Evolutionary conservation across 1,139 yeast species (phyloP), one percentile per base, ranked within the genome.

Genomic region (Hemisphaericaspora subhashii): DNA sequence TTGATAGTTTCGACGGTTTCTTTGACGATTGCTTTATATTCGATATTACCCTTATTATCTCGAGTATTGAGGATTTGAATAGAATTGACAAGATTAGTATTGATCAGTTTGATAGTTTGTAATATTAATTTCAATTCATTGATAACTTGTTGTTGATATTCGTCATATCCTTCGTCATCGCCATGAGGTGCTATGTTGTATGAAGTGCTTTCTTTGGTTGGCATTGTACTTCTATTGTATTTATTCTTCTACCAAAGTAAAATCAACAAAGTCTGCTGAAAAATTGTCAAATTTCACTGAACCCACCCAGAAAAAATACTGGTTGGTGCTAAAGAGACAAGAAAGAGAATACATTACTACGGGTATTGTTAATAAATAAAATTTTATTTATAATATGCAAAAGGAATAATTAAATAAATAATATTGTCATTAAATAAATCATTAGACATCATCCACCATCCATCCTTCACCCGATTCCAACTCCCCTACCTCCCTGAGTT

Each of bases 71-170:
- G 45, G 14, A 62, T 39, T 4, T 50, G 55, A 27, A 59, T 55
- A 10, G 68, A 53, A 26, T 52, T 52, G n/a, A 46, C 33, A 14
- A 68, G 32, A 42, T 61, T 66, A 13, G 41, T 43, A 39, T 68
- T 60, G 25, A 68, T 66, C 33, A 51, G 52, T 31, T 57, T 57
- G 10, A 58, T 54, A 2, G 73, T 68, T 16, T 54, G 41, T 13
- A 64, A 52, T 4, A 68, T 68, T 55, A 64, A 48, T 37, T 60
- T 57, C 26, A 68, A 53, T 46, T 68, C 72, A 11, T 53, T 35
- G 7, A 68, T 50, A 8, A 67, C 54, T 14, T 48, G 41, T 31
- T 58, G 53, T 40, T 65, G 66, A 34, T 55, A 36, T 12, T 40
- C 41, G 11, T 27, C 31, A 27, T 13, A 27, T n/a, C n/a, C n/a